A percentile compares a stretch with the other conserved stretches of the same genome.
Conservation (phyloP, 2,329 filamentous ascomycete genomes). For the Apiospora pterosperma region DNA sequence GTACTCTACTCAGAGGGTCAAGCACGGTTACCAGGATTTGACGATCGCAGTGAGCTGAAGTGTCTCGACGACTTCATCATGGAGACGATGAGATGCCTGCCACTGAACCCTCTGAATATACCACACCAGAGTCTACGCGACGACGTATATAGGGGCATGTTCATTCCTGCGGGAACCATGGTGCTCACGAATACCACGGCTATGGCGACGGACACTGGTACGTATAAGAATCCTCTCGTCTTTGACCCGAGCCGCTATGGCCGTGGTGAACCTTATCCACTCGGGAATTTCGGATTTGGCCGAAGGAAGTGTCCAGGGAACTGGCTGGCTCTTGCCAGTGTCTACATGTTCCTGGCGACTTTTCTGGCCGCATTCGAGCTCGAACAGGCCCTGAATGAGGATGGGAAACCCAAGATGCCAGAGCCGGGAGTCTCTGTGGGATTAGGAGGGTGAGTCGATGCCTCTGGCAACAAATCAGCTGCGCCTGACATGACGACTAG, state of each 20-base stretch:
- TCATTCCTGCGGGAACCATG: slow-evolving; percentile 51
- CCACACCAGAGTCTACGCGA: slow-evolving; percentile 42
- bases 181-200: slow-evolving; percentile 40
- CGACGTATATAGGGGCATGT: slow-evolving; percentile 46
- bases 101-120: slow-evolving; percentile 33
- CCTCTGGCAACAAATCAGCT: neutral
- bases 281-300: slow-evolving; percentile 50
- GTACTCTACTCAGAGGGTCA: slow-evolving; percentile 16
- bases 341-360: slow-evolving; percentile 38
- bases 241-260: slow-evolving; percentile 46
- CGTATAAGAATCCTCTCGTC: slow-evolving; percentile 37
- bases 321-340: slow-evolving; percentile 42
- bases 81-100: slow-evolving; percentile 26
- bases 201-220: slow-evolving; percentile 38
- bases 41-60: slow-evolving; percentile 26
- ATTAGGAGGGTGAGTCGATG: slow-evolving; percentile 10
- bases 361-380: slow-evolving; percentile 37
- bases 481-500: neutral
- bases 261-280: slow-evolving; percentile 40
- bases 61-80: slow-evolving; percentile 29
- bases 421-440: slow-evolving; percentile 12
- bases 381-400: slow-evolving; percentile 25
- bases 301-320: slow-evolving; percentile 48
- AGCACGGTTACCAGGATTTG: slow-evolving; percentile 28
- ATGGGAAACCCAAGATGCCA: slow-evolving; percentile 22